Evolutionary conservation across 257 asterid genomes (phyloP).

Genomic region (Eucommia ulmoides): DNA sequence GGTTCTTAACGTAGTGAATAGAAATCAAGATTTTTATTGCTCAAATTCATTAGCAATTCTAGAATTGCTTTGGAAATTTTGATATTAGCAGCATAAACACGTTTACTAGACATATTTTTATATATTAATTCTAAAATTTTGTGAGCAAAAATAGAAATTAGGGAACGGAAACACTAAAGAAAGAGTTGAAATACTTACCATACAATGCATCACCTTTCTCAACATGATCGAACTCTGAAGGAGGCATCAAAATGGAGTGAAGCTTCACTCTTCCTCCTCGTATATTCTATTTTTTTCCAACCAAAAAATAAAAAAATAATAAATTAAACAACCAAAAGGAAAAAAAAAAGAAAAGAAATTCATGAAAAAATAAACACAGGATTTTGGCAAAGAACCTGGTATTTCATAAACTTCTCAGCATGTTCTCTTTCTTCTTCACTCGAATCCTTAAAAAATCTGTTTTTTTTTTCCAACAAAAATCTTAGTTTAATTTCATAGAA

Average conservation of each 20-base stretch:
- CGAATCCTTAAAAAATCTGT: constrained; percentile 72
- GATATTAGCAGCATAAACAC: too few species aligned
- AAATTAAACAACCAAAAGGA: neutral
- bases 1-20: too few species aligned
- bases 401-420: constrained; percentile 75
- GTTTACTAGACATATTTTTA: too few species aligned
- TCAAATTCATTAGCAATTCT: too few species aligned
- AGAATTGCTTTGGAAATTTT: too few species aligned
- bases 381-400: constrained; percentile 44
- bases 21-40: too few species aligned
- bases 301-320: neutral
- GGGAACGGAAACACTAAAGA: too few species aligned
- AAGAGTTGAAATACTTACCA: constrained; percentile 27
- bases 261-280: constrained; percentile 85
- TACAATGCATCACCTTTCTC: constrained; percentile 82
- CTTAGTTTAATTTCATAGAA: too few species aligned
- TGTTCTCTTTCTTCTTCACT: constrained; percentile 82
- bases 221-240: constrained; percentile 48
- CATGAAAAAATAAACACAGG: neutral
- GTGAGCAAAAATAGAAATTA: too few species aligned
- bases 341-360: neutral
- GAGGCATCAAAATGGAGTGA: constrained; percentile 32
- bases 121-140: too few species aligned
- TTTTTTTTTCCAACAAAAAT: too few species aligned
- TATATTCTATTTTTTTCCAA: constrained; percentile 32